phyloP scores from a whole-genome alignment of 164 flowering plant genomes.

The Stephania yunnanensis region DNA sequence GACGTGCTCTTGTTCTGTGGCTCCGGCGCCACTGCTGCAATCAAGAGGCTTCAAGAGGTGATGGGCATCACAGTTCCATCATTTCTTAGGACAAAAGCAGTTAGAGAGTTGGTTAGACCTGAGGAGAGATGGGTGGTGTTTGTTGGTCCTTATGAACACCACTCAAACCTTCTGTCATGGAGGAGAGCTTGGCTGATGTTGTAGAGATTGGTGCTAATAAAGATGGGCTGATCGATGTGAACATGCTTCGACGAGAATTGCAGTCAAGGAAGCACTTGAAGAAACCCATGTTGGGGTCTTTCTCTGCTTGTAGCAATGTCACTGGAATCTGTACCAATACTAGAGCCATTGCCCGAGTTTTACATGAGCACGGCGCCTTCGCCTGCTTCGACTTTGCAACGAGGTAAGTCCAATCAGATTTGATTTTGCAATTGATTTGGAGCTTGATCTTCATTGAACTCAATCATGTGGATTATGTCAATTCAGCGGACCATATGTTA shows the following conservation, averaged over 20 bases:
- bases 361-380: constrained; percentile 63
- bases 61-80: constrained; percentile 27
- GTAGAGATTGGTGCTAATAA: constrained; percentile 32
- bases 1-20: constrained; percentile 22
- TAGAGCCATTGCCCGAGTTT: constrained; percentile 42
- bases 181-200: constrained; percentile 26
- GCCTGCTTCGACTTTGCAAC: constrained; percentile 69
- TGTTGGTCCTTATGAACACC: constrained; percentile 40
- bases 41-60: constrained; percentile 28
- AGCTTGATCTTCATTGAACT: neutral
- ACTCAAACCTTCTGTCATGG: constrained; percentile 38
- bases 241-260: constrained; percentile 32
- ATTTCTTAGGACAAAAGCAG: constrained; percentile 12
- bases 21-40: constrained; percentile 26
- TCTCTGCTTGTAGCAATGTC: constrained; percentile 83
- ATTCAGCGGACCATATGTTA: constrained; percentile 52
- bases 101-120: neutral
- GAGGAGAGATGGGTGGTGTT: constrained; percentile 33
- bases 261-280: constrained; percentile 23
- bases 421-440: too few species aligned
- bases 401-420: constrained; percentile 9
- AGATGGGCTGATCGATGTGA: constrained; percentile 50
- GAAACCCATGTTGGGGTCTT: constrained; percentile 66
- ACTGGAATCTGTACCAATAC: constrained; percentile 57
- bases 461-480: neutral